These are phyloP conservation scores for Adenanthera pavonina DNA, from an alignment of 306 rosid species.

Conservation along the genomic window DNA sequence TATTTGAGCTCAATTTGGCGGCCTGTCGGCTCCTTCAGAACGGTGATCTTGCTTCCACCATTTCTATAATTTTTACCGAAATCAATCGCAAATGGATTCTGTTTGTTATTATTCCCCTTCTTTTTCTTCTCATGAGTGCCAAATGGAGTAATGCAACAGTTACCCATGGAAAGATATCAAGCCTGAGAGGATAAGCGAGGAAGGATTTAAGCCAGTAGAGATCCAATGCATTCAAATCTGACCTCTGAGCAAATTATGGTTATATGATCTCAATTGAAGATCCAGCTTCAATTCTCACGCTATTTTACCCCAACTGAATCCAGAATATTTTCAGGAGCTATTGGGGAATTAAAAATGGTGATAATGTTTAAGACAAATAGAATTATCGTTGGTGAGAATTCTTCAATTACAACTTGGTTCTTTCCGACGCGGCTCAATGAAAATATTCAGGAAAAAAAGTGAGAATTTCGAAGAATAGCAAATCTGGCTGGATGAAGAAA, in stretches of 20 bases:
- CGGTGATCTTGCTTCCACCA: slow-evolving; percentile 55
- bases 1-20: slow-evolving; percentile 67
- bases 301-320: not conserved
- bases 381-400: not conserved
- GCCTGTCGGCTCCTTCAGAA: slow-evolving; percentile 76
- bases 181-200: not conserved
- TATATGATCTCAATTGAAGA: slow-evolving; percentile 7
- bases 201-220: not conserved
- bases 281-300: slow-evolving; percentile 3
- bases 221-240: slow-evolving; percentile 12
- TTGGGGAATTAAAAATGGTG: not conserved
- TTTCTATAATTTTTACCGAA: slow-evolving; percentile 31
- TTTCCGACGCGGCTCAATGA: slow-evolving; percentile 9
- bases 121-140: slow-evolving; percentile 41
- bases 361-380: not conserved
- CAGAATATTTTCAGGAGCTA: not conserved
- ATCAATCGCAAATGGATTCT: slow-evolving; percentile 68
- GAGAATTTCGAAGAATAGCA: not conserved
- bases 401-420: not conserved
- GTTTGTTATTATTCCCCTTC: slow-evolving; percentile 52
- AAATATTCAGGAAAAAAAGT: not conserved
- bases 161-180: slow-evolving; percentile 66
- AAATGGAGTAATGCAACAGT: slow-evolving; percentile 68
- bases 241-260: not conserved
- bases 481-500: not conserved